phyloP scores from a whole-genome alignment of 2,329 filamentous ascomycete genomes.

The Colletotrichum sp. region DNA sequence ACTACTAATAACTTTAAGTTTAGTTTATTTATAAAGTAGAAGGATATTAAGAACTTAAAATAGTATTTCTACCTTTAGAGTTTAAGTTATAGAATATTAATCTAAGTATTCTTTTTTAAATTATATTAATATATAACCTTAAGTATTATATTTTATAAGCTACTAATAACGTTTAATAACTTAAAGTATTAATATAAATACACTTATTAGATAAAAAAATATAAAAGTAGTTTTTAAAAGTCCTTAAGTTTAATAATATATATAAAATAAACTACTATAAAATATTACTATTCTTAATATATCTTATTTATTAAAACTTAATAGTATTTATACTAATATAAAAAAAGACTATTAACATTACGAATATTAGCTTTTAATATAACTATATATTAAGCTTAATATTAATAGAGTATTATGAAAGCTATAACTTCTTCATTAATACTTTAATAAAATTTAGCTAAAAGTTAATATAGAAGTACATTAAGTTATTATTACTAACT shows the following conservation, averaged over 20 bases:
- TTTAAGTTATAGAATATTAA: too few relatives aligned
- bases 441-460: too few relatives aligned
- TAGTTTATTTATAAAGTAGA: too few relatives aligned
- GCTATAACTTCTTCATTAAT: background rate
- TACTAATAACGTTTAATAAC: background rate
- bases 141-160: background rate
- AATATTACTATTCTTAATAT: background rate
- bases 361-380: too few relatives aligned
- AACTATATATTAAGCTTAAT: background rate
- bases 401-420: background rate
- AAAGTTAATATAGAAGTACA: background rate
- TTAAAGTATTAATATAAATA: background rate
- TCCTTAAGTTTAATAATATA: background rate
- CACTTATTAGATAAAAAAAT: background rate
- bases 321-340: too few relatives aligned
- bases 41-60: too few relatives aligned
- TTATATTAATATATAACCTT: too few relatives aligned
- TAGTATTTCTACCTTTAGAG: too few relatives aligned
- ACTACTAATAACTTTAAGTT: too few relatives aligned
- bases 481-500: background rate
- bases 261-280: background rate
- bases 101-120: too few relatives aligned
- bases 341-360: too few relatives aligned
- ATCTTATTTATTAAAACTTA: background rate
- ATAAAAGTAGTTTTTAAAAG: background rate